Evolutionary conservation across 129 eudicot genomes (phyloP).

Genomic region (Ambrosia trifida): DNA sequence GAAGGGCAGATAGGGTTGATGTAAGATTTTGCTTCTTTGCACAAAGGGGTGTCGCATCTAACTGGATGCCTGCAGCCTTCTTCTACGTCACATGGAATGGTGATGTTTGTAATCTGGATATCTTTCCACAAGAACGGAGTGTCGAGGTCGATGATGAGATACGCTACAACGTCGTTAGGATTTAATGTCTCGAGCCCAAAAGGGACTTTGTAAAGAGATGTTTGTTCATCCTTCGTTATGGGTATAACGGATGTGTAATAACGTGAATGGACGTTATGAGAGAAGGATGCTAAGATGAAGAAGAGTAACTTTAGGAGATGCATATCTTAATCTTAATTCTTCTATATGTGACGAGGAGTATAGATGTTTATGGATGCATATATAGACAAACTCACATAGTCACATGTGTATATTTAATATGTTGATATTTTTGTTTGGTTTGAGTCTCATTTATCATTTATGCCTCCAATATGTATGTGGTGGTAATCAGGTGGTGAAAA

Average conservation of each 20-base stretch:
- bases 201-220: not conserved
- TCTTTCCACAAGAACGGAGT: not conserved
- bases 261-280: not conserved
- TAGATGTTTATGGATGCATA: not conserved
- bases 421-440: not conserved
- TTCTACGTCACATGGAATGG: not conserved
- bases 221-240: not conserved
- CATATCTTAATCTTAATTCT: not conserved
- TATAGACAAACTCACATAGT: not conserved
- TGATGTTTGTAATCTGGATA: not conserved
- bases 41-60: not conserved
- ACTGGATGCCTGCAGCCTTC: constrained; percentile 3
- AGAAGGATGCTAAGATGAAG: not conserved
- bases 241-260: constrained; percentile 6
- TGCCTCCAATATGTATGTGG: not conserved
- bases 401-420: not conserved
- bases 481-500: not conserved
- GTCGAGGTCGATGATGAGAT: constrained; percentile 13
- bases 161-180: not conserved
- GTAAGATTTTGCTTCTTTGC: constrained; percentile 12
- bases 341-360: too few species aligned
- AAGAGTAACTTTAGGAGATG: not conserved
- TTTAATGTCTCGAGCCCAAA: not conserved
- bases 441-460: not conserved
- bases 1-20: not conserved